phyloP scores from a whole-genome alignment of 768 basidiomycete species.

The Gelatoporia subvermispora region DNA sequence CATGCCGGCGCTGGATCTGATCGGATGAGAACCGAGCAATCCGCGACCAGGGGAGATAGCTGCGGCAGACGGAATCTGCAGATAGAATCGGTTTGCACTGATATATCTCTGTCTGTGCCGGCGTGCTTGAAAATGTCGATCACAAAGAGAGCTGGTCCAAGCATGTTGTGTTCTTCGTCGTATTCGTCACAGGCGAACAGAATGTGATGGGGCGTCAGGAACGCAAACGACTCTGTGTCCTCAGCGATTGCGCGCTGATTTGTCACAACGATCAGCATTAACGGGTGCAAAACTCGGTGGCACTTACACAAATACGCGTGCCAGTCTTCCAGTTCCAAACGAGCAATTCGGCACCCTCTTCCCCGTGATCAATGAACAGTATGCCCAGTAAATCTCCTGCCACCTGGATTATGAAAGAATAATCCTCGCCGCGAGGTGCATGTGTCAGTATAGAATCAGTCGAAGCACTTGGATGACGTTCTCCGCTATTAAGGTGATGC shows the following conservation, averaged over 20 bases:
- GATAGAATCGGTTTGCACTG: conserved; percentile 28
- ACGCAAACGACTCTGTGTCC: conserved; percentile 19
- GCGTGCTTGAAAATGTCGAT: conserved; percentile 38
- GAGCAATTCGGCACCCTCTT: conserved; percentile 39
- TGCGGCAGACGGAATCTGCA: conserved; percentile 40
- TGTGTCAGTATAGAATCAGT: conserved; percentile 27
- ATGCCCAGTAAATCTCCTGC: conserved; percentile 49
- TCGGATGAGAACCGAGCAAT: conserved; percentile 34
- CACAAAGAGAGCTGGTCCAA: conserved; percentile 25
- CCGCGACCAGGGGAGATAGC: conserved; percentile 10
- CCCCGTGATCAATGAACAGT: conserved; percentile 34
- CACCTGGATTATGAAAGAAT: conserved; percentile 49
- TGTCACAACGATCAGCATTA: background rate
- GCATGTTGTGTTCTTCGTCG: conserved; percentile 17
- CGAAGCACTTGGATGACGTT: conserved; percentile 39
- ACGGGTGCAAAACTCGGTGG: too few species aligned
- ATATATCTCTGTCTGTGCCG: background rate
- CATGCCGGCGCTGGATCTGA: conserved; percentile 51
- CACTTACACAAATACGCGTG: conserved; percentile 41
- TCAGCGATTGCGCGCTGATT: conserved; percentile 9
- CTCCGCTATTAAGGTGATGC: conserved; percentile 40
- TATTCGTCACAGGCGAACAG: conserved; percentile 16
- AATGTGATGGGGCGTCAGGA: conserved; percentile 21
- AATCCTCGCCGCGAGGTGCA: background rate
- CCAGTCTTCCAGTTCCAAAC: conserved; percentile 71